Evolutionary conservation across 2,329 filamentous ascomycete species (phyloP).

Genomic region (Aspergillus persii): DNA sequence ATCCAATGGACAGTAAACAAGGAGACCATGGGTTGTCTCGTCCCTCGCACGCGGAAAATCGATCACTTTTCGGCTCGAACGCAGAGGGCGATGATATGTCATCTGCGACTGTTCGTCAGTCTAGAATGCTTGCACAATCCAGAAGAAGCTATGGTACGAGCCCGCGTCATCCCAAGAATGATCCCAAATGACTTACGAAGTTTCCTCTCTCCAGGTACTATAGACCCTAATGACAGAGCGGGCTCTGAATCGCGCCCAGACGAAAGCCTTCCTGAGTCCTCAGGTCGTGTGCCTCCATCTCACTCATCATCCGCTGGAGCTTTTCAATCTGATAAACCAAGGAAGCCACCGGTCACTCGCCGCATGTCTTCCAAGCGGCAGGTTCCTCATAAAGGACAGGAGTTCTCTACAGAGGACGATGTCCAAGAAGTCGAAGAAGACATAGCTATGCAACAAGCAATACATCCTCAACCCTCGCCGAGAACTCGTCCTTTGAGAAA

Average conservation of each 20-base stretch:
- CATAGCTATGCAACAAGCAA: slow-evolving; percentile 43
- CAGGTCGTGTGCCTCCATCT: slow-evolving; percentile 33
- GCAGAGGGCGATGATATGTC: slow-evolving; percentile 13
- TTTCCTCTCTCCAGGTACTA: slow-evolving; percentile 25
- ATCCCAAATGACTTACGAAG: background rate
- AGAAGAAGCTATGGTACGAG: slow-evolving; percentile 32
- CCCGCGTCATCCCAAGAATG: background rate
- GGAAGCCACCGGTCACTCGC: slow-evolving; percentile 71
- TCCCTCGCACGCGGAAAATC: slow-evolving; percentile 6
- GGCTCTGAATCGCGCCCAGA: slow-evolving; percentile 24
- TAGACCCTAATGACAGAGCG: slow-evolving; percentile 25
- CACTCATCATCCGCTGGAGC: slow-evolving; percentile 46
- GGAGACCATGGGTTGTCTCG: slow-evolving; percentile 9
- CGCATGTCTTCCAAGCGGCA: slow-evolving; percentile 70
- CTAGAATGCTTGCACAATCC: slow-evolving; percentile 11
- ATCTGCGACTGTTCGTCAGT: slow-evolving; percentile 16
- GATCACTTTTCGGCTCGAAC: slow-evolving; percentile 11
- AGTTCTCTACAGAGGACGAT: slow-evolving; percentile 91
- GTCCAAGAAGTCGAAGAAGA: slow-evolving; percentile 75
- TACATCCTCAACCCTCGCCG: slow-evolving; percentile 33
- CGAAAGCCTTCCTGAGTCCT: slow-evolving; percentile 31
- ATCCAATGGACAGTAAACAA: slow-evolving; percentile 2
- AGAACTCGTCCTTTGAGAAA: slow-evolving; percentile 33
- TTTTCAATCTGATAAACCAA: slow-evolving; percentile 46
- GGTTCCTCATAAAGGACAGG: slow-evolving; percentile 74